These are phyloP conservation scores for Coniella lustricola DNA, from an alignment of 2,329 filamentous ascomycete species.

Conservation along the genomic window DNA sequence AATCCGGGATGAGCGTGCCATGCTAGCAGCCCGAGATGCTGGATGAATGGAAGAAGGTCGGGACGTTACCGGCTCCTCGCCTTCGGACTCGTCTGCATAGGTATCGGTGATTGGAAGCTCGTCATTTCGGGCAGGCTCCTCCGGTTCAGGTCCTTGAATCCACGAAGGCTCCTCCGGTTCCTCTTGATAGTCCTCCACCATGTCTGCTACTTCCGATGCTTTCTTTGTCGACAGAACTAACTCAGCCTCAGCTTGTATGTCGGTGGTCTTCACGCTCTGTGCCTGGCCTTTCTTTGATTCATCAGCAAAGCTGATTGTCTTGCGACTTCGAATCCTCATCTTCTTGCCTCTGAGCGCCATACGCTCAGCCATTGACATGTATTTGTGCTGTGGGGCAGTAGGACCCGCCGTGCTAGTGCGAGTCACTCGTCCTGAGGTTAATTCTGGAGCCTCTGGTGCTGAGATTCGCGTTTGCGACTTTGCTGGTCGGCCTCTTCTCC, in stretches of 20 bases:
- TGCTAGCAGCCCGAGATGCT: slow-evolving; percentile 1
- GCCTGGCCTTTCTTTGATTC: not conserved
- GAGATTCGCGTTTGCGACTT: slow-evolving; percentile 12
- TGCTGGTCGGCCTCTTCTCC: slow-evolving; percentile 30
- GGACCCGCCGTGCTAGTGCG: not conserved
- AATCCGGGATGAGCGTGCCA: not conserved
- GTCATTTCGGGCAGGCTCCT: not conserved
- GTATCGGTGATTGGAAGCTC: not conserved
- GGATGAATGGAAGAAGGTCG: slow-evolving; percentile 12
- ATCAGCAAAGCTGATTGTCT: slow-evolving; percentile 10
- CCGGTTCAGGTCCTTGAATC: not conserved
- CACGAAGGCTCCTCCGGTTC: not conserved
- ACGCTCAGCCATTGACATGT: slow-evolving; percentile 52
- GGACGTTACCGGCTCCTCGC: slow-evolving; percentile 20
- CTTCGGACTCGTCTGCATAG: slow-evolving; percentile 16
- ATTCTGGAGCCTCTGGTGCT: slow-evolving; percentile 1
- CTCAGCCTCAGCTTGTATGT: not conserved
- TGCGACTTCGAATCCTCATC: slow-evolving; percentile 42
- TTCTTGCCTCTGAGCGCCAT: slow-evolving; percentile 47
- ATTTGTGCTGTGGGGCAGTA: slow-evolving; percentile 22
- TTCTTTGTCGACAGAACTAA: not conserved
- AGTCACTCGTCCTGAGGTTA: not conserved
- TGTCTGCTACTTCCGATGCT: not conserved
- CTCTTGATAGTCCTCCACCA: not conserved
- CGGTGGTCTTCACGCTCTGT: not conserved